Evolutionary conservation across 2,329 filamentous ascomycete species (phyloP).

Genomic region (Phaeosphaeriaceae sp.): DNA sequence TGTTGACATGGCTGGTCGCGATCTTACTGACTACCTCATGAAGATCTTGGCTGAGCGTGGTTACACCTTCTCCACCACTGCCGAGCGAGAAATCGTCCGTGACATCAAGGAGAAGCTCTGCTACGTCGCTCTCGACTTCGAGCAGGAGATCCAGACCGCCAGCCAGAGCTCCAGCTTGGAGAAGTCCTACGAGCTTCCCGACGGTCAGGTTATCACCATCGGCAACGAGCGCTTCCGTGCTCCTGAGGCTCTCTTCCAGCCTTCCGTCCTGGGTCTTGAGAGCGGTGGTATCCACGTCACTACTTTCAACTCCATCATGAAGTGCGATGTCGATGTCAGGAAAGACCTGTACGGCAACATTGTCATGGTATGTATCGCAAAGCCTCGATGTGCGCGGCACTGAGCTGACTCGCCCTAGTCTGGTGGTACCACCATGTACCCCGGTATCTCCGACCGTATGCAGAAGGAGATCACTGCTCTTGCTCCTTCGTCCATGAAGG

Average conservation of each 20-base stretch:
- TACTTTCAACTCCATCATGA: slow-evolving; percentile 99
- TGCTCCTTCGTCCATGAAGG: slow-evolving; percentile 99
- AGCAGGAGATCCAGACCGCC: slow-evolving; percentile 99
- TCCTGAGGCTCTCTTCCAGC: slow-evolving; percentile 99
- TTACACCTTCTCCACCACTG: slow-evolving; percentile 99
- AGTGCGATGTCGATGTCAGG: slow-evolving; percentile 99
- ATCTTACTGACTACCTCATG: slow-evolving; percentile 99
- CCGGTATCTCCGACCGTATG: slow-evolving; percentile 99
- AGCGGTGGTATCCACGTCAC: slow-evolving; percentile 99
- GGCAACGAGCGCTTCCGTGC: slow-evolving; percentile 99
- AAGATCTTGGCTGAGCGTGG: slow-evolving; percentile 99
- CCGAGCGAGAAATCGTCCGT: slow-evolving; percentile 99
- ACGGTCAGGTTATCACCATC: slow-evolving; percentile 99
- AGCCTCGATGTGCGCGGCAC: slow-evolving; percentile 3
- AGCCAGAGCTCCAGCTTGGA: slow-evolving; percentile 98
- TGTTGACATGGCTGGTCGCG: slow-evolving; percentile 99
- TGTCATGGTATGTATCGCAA: slow-evolving; percentile 83
- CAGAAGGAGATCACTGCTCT: slow-evolving; percentile 99
- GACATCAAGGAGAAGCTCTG: slow-evolving; percentile 99
- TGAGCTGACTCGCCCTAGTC: slow-evolving; percentile 68
- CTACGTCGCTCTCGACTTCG: slow-evolving; percentile 99
- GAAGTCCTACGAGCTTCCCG: slow-evolving; percentile 99
- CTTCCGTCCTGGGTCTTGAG: slow-evolving; percentile 96
- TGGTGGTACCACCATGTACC: slow-evolving; percentile 99
- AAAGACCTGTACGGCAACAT: slow-evolving; percentile 99